A percentile compares a stretch with the other conserved stretches of the same genome.
Conservation (phyloP, 345 rosid genomes). For the Dimocarpus longan region DNA sequence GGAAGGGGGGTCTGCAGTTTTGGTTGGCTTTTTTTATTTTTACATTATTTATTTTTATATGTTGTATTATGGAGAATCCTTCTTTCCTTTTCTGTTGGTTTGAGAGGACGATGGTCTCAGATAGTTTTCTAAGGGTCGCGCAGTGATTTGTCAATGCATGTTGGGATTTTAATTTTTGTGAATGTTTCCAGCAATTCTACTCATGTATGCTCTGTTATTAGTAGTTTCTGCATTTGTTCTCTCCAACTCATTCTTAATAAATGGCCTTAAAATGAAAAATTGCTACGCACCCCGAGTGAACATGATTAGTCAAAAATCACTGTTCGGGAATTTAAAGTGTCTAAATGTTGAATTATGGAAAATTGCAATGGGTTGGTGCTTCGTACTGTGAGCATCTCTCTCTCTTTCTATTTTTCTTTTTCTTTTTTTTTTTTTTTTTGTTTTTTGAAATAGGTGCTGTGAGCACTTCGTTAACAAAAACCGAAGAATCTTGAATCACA, state of each 20-base stretch:
- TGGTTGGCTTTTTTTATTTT: slow-evolving; percentile 39
- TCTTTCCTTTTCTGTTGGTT: slow-evolving; percentile 21
- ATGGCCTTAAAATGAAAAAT: too few relatives aligned
- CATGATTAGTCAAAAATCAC: too few relatives aligned
- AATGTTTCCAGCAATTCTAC: slow-evolving; percentile 17
- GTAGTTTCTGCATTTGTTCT: background rate
- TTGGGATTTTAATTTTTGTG: slow-evolving; percentile 18
- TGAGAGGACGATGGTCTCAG: slow-evolving; percentile 12
- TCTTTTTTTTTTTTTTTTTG: too few relatives aligned
- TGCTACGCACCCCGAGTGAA: too few relatives aligned
- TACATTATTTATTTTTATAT: slow-evolving; percentile 7
- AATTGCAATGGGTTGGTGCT: too few relatives aligned
- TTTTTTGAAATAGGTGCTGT: too few relatives aligned
- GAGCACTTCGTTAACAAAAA: too few relatives aligned
- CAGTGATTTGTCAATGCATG: slow-evolving; percentile 9
- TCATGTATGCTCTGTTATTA: background rate
- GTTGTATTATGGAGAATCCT: slow-evolving; percentile 33
- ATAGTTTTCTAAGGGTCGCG: slow-evolving; percentile 9
- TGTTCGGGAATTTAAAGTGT: too few relatives aligned
- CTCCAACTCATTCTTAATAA: background rate
- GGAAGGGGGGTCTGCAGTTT: slow-evolving; percentile 48
- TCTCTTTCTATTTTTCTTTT: too few relatives aligned
- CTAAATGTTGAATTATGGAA: too few relatives aligned
- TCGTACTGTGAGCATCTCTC: too few relatives aligned
- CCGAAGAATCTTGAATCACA: too few relatives aligned